Conservation (phyloP, 352 stramenopile genomes). For the Nothophytophthora sp. region DNA sequence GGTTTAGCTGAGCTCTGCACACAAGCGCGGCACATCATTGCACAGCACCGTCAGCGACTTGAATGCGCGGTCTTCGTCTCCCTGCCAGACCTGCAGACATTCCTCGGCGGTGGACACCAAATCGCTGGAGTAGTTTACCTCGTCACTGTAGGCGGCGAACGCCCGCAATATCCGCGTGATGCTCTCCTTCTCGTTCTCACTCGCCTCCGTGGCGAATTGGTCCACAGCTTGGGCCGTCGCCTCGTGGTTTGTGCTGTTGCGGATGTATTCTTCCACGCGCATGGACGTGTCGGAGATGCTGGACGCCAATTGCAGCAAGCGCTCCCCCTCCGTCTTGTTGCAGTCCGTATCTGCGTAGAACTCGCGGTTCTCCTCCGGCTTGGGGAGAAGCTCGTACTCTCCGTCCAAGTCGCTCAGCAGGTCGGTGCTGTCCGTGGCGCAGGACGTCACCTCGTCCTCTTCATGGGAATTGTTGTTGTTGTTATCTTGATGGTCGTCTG, state of each 20-base stretch:
- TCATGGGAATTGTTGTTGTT: conserved; percentile 12
- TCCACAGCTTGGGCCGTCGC: conserved; percentile 49
- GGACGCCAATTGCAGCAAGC: conserved; percentile 34
- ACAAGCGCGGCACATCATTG: conserved; percentile 63
- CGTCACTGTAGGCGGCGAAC: conserved; percentile 79
- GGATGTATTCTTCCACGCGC: conserved; percentile 61
- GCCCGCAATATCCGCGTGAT: conserved; percentile 67
- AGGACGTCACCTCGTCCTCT: conserved; percentile 32
- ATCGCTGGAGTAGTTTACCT: conserved; percentile 53
- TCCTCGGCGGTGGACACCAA: conserved; percentile 68
- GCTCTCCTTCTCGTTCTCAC: conserved; percentile 39
- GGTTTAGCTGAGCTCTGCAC: conserved; percentile 33
- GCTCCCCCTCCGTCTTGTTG: conserved; percentile 28
- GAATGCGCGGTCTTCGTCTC: conserved; percentile 70
- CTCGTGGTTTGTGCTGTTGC: conserved; percentile 53
- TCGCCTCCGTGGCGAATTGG: conserved; percentile 23
- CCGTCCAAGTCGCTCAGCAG: conserved; percentile 39
- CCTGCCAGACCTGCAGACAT: conserved; percentile 65
- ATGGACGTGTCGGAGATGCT: conserved; percentile 35
- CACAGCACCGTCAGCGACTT: conserved; percentile 69
- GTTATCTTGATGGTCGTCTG: too few relatives aligned
- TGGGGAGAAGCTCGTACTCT: conserved; percentile 38
- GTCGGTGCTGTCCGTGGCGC: conserved; percentile 35
- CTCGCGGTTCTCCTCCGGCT: conserved; percentile 28
- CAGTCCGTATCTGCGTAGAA: conserved; percentile 30